These are phyloP conservation scores for Xylaria sp. DNA, from an alignment of 2,329 filamentous ascomycete species.

Conservation along the genomic window DNA sequence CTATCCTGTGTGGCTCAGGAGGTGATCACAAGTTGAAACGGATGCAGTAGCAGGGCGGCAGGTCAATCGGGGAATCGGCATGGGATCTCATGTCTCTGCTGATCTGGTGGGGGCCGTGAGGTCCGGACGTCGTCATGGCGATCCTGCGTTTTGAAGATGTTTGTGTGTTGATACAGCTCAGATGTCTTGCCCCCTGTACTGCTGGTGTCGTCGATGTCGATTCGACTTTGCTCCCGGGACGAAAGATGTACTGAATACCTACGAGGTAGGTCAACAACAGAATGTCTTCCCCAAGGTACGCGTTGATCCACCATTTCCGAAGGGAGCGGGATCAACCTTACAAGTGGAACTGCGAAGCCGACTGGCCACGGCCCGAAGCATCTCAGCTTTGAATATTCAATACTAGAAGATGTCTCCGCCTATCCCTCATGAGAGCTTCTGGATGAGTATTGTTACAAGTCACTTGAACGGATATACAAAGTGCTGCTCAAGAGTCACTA, in stretches of 20 bases:
- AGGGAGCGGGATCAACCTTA: not conserved
- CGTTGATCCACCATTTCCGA: not conserved
- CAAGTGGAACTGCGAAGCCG: not conserved
- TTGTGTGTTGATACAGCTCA: not conserved
- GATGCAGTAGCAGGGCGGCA: constrained; percentile 25
- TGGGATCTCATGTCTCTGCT: not conserved
- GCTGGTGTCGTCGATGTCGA: too few relatives aligned
- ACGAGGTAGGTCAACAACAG: too few relatives aligned
- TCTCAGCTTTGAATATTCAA: not conserved
- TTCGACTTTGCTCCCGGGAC: not conserved
- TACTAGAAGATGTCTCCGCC: not conserved
- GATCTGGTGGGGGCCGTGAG: not conserved
- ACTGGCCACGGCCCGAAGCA: not conserved
- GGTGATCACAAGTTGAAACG: constrained; percentile 27
- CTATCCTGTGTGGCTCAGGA: too few relatives aligned
- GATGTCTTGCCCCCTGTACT: not conserved
- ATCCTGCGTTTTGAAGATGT: not conserved
- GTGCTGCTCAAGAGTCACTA: not conserved
- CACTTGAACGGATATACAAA: not conserved
- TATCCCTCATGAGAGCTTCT: not conserved
- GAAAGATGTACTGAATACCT: constrained; percentile 2
- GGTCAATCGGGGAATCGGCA: constrained; percentile 23
- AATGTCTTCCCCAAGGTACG: too few relatives aligned
- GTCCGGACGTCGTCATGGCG: not conserved
- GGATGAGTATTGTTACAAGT: not conserved